These are phyloP conservation scores for Nakazawaea wyomingensis DNA, from an alignment of 805 yeast genomes.

Conservation along the genomic window DNA sequence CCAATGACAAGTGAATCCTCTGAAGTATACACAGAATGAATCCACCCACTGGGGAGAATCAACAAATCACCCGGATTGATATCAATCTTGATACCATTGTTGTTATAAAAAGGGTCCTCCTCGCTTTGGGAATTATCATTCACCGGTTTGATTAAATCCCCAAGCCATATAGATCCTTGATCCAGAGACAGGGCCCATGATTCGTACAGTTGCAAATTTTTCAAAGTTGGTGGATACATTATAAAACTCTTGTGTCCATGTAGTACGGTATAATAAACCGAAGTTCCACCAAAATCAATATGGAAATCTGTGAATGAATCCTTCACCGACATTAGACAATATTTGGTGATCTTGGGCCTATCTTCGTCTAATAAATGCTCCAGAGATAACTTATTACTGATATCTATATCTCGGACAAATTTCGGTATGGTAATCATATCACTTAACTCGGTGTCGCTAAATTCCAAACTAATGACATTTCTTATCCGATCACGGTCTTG, in stretches of 20 bases:
- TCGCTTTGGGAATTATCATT: no score
- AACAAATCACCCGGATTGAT: constrained; percentile 62
- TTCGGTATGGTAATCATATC: constrained; percentile 52
- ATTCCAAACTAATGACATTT: constrained; percentile 79
- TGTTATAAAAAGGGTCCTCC: constrained; percentile 23
- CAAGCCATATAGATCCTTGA: constrained; percentile 63
- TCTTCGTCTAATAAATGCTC: constrained; percentile 7
- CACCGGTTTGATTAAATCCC: constrained; percentile 34
- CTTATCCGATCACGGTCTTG: constrained; percentile 56
- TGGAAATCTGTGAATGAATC: constrained; percentile 87
- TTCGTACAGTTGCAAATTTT: constrained; percentile 56
- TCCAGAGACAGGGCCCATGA: constrained; percentile 67
- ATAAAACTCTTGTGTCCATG: constrained; percentile 72
- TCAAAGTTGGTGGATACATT: constrained; percentile 70
- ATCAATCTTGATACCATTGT: constrained; percentile 28
- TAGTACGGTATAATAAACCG: constrained; percentile 81
- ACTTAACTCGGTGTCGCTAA: constrained; percentile 53
- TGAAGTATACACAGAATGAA: constrained; percentile 85
- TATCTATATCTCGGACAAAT: constrained; percentile 59
- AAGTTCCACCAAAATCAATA: constrained; percentile 88
- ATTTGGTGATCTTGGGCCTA: constrained; percentile 63
- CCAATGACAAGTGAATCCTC: constrained; percentile 78
- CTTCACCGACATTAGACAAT: constrained; percentile 80
- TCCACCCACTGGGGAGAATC: constrained; percentile 89
- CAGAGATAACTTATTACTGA: constrained; percentile 50